Conservation (phyloP, 495 filamentous ascomycete genomes). For the Oidiodendron maius region DNA sequence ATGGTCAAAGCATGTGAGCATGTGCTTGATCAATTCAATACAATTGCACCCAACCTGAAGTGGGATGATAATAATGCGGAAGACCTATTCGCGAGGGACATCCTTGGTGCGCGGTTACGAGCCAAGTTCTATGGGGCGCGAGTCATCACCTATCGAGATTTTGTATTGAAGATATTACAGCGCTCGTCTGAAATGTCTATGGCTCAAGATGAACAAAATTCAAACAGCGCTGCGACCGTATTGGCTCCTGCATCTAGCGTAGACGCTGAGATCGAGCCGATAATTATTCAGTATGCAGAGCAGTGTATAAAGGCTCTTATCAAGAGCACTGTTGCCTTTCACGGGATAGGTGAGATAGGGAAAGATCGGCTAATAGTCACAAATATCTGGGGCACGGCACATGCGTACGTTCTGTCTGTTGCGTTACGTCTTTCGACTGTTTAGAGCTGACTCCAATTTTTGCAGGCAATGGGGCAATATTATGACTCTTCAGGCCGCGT, state of each 20-base stretch:
- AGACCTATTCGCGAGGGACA: constrained; percentile 64
- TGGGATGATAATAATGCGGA: constrained; percentile 71
- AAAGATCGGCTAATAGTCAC: constrained; percentile 72
- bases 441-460: constrained; percentile 10
- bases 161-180: constrained; percentile 61
- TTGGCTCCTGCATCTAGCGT: constrained; percentile 24
- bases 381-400: constrained; percentile 91
- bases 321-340: constrained; percentile 81
- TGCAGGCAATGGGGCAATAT: constrained; percentile 94
- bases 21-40: constrained; percentile 34
- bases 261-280: constrained; percentile 35
- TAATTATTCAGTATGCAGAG: constrained; percentile 45
- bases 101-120: constrained; percentile 77
- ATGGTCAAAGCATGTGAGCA: constrained; percentile 46
- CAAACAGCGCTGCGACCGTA: constrained; percentile 16
- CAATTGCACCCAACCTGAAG: constrained; percentile 35
- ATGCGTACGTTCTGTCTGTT: constrained; percentile 68
- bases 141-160: constrained; percentile 83
- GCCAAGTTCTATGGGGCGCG: constrained; percentile 92
- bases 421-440: not conserved
- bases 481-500: constrained; percentile 77
- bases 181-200: constrained; percentile 6
- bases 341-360: constrained; percentile 49
- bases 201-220: constrained; percentile 4
- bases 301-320: constrained; percentile 68